These are phyloP conservation scores for Cenchrus fungigraminus DNA, from an alignment of 176 grass and related monocot species.

Conservation along the genomic window DNA sequence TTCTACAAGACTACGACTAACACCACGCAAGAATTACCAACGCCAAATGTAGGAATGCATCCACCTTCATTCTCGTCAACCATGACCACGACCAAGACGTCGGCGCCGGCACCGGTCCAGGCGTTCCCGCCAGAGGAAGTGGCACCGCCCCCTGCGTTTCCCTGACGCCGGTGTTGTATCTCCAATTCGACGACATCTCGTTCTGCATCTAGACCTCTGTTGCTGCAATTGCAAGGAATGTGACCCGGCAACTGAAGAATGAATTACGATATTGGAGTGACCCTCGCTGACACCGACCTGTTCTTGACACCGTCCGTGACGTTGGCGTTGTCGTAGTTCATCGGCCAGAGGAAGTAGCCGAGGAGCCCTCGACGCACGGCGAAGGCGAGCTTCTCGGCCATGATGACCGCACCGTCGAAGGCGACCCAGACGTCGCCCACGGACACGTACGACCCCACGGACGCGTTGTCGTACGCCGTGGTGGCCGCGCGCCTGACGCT, in stretches of 20 bases:
- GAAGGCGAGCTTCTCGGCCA: constrained; percentile 77
- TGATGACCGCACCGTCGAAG: constrained; percentile 67
- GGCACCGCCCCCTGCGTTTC: constrained; percentile 38
- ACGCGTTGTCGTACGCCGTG: constrained; percentile 62
- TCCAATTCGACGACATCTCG: constrained; percentile 32
- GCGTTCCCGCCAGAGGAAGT: background rate
- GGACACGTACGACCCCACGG: constrained; percentile 61
- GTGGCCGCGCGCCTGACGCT: constrained; percentile 7
- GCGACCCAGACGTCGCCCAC: constrained; percentile 75
- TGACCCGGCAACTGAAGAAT: constrained; percentile 3
- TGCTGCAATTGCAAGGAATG: constrained; percentile 41
- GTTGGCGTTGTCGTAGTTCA: too few species aligned
- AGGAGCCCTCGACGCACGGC: constrained; percentile 4
- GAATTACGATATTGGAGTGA: background rate
- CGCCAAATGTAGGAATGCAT: background rate
- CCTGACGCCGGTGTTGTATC: constrained; percentile 41
- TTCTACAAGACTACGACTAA: background rate
- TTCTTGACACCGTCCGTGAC: constrained; percentile 40
- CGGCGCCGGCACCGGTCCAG: constrained; percentile 3
- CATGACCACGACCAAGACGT: constrained; percentile 4
- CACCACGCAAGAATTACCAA: constrained; percentile 1
- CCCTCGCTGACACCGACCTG: constrained; percentile 53
- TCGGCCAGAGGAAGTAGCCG: too few species aligned
- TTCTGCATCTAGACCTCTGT: constrained; percentile 56
- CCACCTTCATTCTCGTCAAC: constrained; percentile 7